phyloP scores from a whole-genome alignment of 2,329 filamentous ascomycete species.

The Colletotrichum sidae region DNA sequence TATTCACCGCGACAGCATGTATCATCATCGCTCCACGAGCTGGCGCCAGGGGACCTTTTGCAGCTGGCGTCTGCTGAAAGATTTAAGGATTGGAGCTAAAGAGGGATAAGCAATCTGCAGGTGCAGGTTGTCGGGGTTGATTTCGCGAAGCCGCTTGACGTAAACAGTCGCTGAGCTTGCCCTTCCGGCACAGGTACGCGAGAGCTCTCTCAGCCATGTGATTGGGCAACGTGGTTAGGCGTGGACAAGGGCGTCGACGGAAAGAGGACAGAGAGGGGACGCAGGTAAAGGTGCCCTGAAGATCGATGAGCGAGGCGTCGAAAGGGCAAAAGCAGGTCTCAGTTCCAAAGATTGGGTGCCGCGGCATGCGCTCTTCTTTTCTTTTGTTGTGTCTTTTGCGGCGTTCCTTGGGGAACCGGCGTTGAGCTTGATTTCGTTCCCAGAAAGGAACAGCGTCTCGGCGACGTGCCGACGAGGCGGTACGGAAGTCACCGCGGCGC shows the following conservation, averaged over 20 bases:
- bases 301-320: conserved; percentile 4
- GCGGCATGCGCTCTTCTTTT: conserved; percentile 13
- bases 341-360: conserved; percentile 17
- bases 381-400: conserved; percentile 12
- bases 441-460: conserved; percentile 22
- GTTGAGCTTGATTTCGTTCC: conserved; percentile 29
- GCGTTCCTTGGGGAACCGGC: conserved; percentile 28
- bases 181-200: conserved; percentile 3
- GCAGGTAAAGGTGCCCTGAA: conserved; percentile 6
- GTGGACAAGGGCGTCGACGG: background rate
- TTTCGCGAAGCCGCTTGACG: background rate
- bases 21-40: conserved; percentile 2
- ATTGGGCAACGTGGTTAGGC: too few species aligned
- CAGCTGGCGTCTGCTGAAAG: conserved; percentile 2
- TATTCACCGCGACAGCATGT: background rate
- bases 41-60: background rate
- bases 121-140: conserved; percentile 7
- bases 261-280: conserved; percentile 7
- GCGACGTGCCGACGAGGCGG: conserved; percentile 26
- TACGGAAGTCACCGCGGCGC: conserved; percentile 6
- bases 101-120: conserved; percentile 14
- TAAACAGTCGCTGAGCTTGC: conserved; percentile 9
- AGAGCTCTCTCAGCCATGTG: conserved; percentile 3
- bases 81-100: conserved; percentile 15
- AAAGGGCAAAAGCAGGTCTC: conserved; percentile 23